These are phyloP conservation scores for Quercus gilva DNA, from an alignment of 306 rosid genomes.

Conservation along the genomic window DNA sequence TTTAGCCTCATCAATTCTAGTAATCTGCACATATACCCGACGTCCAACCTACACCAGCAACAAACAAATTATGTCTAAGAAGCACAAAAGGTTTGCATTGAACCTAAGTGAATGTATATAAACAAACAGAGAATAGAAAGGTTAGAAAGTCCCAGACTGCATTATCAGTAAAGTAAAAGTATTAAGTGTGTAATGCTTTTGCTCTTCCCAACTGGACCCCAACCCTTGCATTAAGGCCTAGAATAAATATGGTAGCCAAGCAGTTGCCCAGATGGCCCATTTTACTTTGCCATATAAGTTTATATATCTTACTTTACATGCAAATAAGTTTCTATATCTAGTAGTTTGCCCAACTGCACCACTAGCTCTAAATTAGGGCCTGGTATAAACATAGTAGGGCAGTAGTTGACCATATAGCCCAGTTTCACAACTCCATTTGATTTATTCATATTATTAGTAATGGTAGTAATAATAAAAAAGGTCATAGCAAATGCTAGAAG, in stretches of 20 bases:
- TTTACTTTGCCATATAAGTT: not conserved
- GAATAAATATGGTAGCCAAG: not conserved
- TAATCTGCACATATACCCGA: slow-evolving; percentile 55
- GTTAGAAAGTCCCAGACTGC: not conserved
- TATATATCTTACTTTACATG: not conserved
- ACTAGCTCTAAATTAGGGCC: not conserved
- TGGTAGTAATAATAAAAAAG: no score
- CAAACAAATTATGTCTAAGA: slow-evolving; percentile 19
- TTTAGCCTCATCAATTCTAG: slow-evolving; percentile 70
- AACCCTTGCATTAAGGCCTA: not conserved
- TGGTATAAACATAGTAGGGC: not conserved
- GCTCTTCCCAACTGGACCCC: not conserved
- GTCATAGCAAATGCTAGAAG: no score
- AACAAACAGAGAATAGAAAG: not conserved
- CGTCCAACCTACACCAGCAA: slow-evolving; percentile 70
- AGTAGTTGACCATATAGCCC: not conserved
- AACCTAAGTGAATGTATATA: not conserved
- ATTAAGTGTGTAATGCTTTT: not conserved
- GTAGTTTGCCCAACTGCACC: not conserved
- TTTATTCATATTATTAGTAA: not conserved
- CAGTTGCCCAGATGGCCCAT: not conserved
- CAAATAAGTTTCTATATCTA: not conserved
- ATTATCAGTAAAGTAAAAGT: not conserved
- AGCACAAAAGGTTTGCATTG: not conserved
- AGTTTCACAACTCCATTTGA: not conserved